Evolutionary conservation across 352 stramenopile species (phyloP), one percentile per base, ranked within the genome.

Genomic region (Pythium utonaiense): DNA sequence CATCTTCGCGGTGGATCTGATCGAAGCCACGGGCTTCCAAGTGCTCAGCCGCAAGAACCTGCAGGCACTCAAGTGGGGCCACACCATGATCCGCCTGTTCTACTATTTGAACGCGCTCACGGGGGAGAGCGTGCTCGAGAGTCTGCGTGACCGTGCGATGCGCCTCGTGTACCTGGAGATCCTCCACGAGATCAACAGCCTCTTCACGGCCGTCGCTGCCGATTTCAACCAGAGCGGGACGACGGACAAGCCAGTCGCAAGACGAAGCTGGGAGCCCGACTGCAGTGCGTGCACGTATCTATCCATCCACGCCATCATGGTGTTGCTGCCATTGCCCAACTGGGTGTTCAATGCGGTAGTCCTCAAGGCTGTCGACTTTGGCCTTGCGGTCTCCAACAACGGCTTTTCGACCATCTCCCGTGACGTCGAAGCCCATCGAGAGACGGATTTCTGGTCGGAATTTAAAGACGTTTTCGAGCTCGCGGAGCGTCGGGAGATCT

Each of bases 51-150:
- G 85, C 28, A 71, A 71, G 27, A 92, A 93, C 49, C 72, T 93
- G 55, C 79, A 86, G 88, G 85, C 81, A 24, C 70, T 93, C 19
- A 91, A 93, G 57, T 95, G 85, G 85, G 84, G 83, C 22, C 83
- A 75, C 57, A 78, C 80, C 22, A 89, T 93, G 78, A 34, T 92
- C 33, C 84, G 78, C 4, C 76, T 73, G 41, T 91, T 95, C 45
- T 93, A 95, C 60, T 89, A 88, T 49, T 68, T 93, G 44, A 89
- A 89, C 33, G 83, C 83, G 1, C 61, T 93, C 41, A 88, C 81
- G 2, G 78, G 72, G 19, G 59, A 71, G 21, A 83, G 60, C 40
- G 74, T 90, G 24, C 41, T 71, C 6, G 64, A 78, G 0, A 76
- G 78, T 52, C 70, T 95, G 14, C 72, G 78, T 6, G 85, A 95